Conservation (phyloP, 2,329 filamentous ascomycete species). For the Botryotinia calthae region DNA sequence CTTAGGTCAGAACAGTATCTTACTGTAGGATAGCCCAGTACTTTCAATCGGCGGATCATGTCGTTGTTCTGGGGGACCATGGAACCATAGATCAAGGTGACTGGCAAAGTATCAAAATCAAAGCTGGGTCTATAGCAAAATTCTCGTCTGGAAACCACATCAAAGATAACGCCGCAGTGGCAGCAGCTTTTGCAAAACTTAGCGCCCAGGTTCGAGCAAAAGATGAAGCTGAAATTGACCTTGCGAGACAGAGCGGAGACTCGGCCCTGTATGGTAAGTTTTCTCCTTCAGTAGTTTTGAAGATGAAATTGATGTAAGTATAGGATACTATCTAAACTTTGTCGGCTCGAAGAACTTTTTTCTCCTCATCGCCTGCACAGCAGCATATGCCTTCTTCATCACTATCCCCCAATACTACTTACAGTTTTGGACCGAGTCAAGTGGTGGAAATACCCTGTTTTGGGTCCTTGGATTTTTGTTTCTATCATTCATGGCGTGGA, state of each 20-base stretch:
- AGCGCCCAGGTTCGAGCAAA: slow-evolving; percentile 23
- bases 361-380: background rate
- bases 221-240: slow-evolving; percentile 29
- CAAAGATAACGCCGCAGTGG: slow-evolving; percentile 20
- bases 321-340: slow-evolving; percentile 16
- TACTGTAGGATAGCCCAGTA: slow-evolving; percentile 38
- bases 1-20: background rate
- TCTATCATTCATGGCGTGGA: slow-evolving; percentile 9
- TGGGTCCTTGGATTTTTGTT: background rate
- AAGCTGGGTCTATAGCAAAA: background rate
- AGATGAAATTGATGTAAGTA: background rate
- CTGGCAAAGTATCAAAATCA: background rate
- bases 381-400: slow-evolving; percentile 8
- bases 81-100: background rate
- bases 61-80: slow-evolving; percentile 38
- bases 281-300: background rate
- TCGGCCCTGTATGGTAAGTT: slow-evolving; percentile 27
- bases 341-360: slow-evolving; percentile 7
- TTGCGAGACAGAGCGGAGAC: slow-evolving; percentile 31
- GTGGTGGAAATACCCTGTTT: background rate
- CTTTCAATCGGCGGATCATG: slow-evolving; percentile 42
- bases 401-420: slow-evolving; percentile 10
- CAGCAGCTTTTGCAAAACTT: slow-evolving; percentile 24
- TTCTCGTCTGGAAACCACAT: background rate
- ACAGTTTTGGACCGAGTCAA: background rate